phyloP scores from a whole-genome alignment of 202 grass and related monocot genomes.

The Hordeum pubiflorum region DNA sequence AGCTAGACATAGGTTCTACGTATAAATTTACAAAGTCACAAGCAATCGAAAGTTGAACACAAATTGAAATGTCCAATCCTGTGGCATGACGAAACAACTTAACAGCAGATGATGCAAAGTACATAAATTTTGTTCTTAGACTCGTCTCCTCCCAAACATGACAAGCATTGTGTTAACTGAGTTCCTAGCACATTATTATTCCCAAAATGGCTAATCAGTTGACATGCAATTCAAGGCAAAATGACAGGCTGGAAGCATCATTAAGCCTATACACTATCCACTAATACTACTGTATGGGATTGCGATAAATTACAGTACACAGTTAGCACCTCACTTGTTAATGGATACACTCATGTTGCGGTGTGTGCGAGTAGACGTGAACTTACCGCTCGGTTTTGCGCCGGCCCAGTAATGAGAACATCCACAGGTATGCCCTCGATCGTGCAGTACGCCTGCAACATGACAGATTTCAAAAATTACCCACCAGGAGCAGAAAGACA shows the following conservation, averaged over 20 bases:
- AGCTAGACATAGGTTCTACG: background rate
- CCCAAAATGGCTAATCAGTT: background rate
- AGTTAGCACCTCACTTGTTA: background rate
- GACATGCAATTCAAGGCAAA: background rate
- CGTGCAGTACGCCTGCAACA: conserved; percentile 91
- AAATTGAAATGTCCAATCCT: background rate
- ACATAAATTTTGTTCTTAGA: background rate
- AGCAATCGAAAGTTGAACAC: background rate
- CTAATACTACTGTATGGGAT: background rate
- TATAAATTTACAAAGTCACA: background rate
- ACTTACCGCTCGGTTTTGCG: conserved; percentile 92
- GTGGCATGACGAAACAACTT: background rate
- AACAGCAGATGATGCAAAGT: background rate
- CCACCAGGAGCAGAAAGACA: background rate
- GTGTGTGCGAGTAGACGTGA: conserved; percentile 4
- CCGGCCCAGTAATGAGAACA: conserved; percentile 70
- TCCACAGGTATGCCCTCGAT: conserved; percentile 62
- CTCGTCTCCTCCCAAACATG: background rate
- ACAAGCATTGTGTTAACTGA: background rate
- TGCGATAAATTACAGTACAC: background rate
- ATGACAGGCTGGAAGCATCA: background rate
- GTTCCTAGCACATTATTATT: background rate
- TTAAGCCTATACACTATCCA: background rate
- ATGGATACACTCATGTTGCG: background rate
- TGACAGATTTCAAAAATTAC: conserved; percentile 6